Percentiles rank a stretch among this genome's conserved stretches.
Conservation (phyloP, 2,329 filamentous ascomycete species). For the Ophiostoma perfectum region DNA sequence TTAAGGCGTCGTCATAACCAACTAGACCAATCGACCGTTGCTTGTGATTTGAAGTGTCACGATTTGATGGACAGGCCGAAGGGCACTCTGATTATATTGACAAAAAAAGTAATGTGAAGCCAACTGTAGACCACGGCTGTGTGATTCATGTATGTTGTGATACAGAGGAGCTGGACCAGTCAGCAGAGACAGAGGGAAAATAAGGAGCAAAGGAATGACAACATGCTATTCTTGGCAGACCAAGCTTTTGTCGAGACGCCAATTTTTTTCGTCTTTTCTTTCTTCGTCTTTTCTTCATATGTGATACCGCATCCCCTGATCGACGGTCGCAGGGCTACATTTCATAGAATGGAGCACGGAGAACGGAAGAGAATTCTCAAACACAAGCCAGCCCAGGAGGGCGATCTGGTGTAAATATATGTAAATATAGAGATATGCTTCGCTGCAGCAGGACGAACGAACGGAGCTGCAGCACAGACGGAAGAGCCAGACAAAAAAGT, state of each 20-base stretch:
- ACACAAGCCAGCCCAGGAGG: not conserved
- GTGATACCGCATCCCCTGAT: constrained; percentile 2
- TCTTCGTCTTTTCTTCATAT: not conserved
- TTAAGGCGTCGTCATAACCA: constrained; percentile 13
- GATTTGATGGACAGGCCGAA: not conserved
- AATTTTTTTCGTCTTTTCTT: not conserved
- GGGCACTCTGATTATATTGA: not conserved
- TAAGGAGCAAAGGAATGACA: no score
- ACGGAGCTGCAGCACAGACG: no score
- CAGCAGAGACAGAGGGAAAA: no score
- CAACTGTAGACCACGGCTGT: no score
- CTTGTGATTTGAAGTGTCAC: not conserved
- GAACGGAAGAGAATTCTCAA: not conserved
- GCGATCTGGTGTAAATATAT: no score
- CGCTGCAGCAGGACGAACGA: no score
- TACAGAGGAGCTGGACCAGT: no score
- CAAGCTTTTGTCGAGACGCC: not conserved
- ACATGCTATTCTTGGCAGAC: no score
- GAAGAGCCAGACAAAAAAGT: not conserved
- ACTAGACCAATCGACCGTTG: constrained; percentile 11
- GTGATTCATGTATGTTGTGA: no score
- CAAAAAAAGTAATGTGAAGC: not conserved
- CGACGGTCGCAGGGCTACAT: constrained; percentile 6
- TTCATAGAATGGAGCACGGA: constrained; percentile 2
- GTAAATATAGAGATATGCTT: no score